Percentiles rank a stretch among this genome's conserved stretches.
Conservation (phyloP, 1,139 yeast species). For the Hyphopichia khmerensis region DNA sequence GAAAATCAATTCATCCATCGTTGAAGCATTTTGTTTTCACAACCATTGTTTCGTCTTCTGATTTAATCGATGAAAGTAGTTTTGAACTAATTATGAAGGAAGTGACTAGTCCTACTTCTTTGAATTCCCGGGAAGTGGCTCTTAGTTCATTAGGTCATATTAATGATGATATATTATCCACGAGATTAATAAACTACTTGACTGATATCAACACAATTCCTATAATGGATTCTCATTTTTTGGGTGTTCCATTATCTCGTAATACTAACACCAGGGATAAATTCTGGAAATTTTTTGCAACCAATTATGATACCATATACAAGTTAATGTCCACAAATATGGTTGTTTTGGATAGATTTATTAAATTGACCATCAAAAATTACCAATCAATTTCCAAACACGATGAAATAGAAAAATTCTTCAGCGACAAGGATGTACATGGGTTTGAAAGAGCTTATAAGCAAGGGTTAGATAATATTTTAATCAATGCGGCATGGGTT, state of each 20-base stretch:
- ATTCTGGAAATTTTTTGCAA: constrained; percentile 58
- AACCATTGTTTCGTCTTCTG: constrained; percentile 45
- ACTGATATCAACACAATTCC: constrained; percentile 48
- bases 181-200: constrained; percentile 38
- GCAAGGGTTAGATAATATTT: constrained; percentile 55
- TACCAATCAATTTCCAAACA: constrained; percentile 44
- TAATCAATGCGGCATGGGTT: constrained; percentile 49
- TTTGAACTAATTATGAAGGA: constrained; percentile 51
- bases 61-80: constrained; percentile 39
- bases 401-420: constrained; percentile 50
- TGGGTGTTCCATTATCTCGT: constrained; percentile 50
- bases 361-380: constrained; percentile 51
- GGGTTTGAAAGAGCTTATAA: constrained; percentile 61
- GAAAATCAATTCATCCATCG: constrained; percentile 50
- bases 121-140: constrained; percentile 69
- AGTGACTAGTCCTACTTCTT: constrained; percentile 54
- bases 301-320: constrained; percentile 51
- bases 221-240: constrained; percentile 70
- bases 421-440: constrained; percentile 52
- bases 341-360: constrained; percentile 64
- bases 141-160: constrained; percentile 60
- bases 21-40: constrained; percentile 54
- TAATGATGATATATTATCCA: constrained; percentile 34
- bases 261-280: constrained; percentile 49
- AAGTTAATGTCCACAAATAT: constrained; percentile 52